These are phyloP conservation scores for Aspergillus ostianus DNA, from an alignment of 495 filamentous ascomycete species.

Conservation along the genomic window DNA sequence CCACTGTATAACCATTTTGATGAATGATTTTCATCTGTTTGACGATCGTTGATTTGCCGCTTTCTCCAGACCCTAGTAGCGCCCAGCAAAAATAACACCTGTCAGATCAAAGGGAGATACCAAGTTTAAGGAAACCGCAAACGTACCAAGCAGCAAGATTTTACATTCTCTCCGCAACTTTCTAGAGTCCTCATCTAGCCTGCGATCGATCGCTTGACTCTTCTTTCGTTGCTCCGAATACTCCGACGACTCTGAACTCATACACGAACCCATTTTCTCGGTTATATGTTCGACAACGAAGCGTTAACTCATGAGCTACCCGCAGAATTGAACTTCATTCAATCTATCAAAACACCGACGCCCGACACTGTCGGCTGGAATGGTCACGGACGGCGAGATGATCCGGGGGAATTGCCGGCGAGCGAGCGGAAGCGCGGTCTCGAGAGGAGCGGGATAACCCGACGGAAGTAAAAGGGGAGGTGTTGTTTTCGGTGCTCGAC, in stretches of 20 bases:
- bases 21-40: conserved; percentile 99
- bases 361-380: conserved; percentile 8
- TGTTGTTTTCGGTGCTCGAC: not conserved
- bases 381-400: not conserved
- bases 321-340: conserved; percentile 29
- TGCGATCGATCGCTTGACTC: conserved; percentile 90
- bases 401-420: not conserved
- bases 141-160: conserved; percentile 87
- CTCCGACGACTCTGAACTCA: conserved; percentile 70
- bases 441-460: conserved; percentile 1
- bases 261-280: conserved; percentile 78
- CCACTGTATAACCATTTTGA: conserved; percentile 89
- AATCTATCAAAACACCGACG: conserved; percentile 10
- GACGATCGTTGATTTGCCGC: conserved; percentile 97
- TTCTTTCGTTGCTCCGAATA: conserved; percentile 78
- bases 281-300: conserved; percentile 24
- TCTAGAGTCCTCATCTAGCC: conserved; percentile 88
- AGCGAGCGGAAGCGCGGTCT: not conserved
- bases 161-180: conserved; percentile 95
- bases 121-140: conserved; percentile 1
- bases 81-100: not conserved
- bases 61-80: conserved; percentile 84
- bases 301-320: conserved; percentile 25
- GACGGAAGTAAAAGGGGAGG: not conserved
- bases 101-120: conserved; percentile 3